Evolutionary conservation across 2,329 filamentous ascomycete species (phyloP), one percentile per base, ranked within the genome.

Genomic region (Leptographium procerum): DNA sequence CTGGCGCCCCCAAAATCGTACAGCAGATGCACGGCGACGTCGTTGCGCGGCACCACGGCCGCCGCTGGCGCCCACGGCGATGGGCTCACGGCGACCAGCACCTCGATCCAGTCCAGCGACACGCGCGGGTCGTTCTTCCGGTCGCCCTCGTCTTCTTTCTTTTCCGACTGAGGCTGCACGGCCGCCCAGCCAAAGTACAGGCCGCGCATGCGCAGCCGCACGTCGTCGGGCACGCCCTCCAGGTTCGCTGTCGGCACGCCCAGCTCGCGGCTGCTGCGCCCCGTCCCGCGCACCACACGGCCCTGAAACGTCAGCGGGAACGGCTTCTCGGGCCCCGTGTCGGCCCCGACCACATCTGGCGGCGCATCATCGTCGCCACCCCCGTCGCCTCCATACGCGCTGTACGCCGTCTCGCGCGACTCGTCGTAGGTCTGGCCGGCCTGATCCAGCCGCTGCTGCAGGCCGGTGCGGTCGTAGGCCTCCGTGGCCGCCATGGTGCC

Each of bases 121-220:
- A 73, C 55, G 2, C 48, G 55, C 4, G 67, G 66, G 3, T 73
- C 69, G 14, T 33, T 43, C 2, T 9, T 24, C n/a, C n/a, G n/a
- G 11, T 5, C 26, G 4, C 14, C 55, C 13, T 33, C 29, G 45
- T 55, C 24, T 56, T 54, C 22, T 14, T 34, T 22, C 34, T 66
- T 61, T 0, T 64, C 66, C 26, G 70, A 68, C 0, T 0, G 24
- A 24, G 57, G 52, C 14, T 53, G 53, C 72, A 82, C 64, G 1
- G 76, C 70, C 0, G 77, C 79, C 85, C 85, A 88, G 3, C 82
- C 84, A 45, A 85, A 82, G 64, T 85, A 88, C 8, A 85, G 76
- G 0, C 85, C 86, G 14, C 73, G 70, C 55, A 88, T 73, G 3
- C 79, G 76, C 61, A 79, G 70, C 26, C 75, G 71, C 47, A 86